Base-by-base conservation (phyloP, 176 grass and related monocot genomes). In the Eragrostis nindensis region DNA sequence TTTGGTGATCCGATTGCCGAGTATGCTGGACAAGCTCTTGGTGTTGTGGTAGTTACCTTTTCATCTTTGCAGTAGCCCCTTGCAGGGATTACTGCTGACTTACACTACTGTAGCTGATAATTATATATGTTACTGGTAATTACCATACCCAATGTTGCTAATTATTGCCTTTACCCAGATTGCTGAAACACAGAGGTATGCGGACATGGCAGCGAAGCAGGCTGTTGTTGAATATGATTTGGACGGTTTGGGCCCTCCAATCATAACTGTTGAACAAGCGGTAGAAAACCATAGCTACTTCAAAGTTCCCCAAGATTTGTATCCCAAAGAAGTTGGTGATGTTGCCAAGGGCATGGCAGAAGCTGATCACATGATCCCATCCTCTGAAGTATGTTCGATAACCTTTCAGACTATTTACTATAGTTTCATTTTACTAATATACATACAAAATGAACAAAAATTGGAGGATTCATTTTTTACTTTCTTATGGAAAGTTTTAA, bases 141-240 rank as follows among this genome's bases (percentile, higher is more conserved):
- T 48, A 36, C 18, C 47, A 21, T 73, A 30, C 10, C 7, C 26
- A 13, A 32, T 25, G 17, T 40, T 2, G 27, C 17, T 70, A 21
- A 49, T 30, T 19, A 50, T 68, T 50, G 16, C 19, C 39, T 62
- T 61, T 65, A 70, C 29, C 65, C 69, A 95, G 93, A 76, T 95
- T 81, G 93, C 93, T 86, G 93, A 92, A 83, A 90, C 90, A 36
- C 90, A 88, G 19, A 92, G 85, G 74, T 86, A 86, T 53, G 93
- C 93, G 13, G 76, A 92, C 79, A 81, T 95, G 85, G 93, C 90
- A 85, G 82, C 79, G 16, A 95, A 90, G 80, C 87, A 92, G 59
- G 93, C 52, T 40, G 21, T 83, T 80, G 53, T 95, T 61, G 71
- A 90, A 80, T 95, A 95, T 86, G 66, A 68, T 49, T 79, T 73